These are phyloP conservation scores for Marvania coccoides DNA, from an alignment of 139 green algal genomes.

Conservation along the genomic window DNA sequence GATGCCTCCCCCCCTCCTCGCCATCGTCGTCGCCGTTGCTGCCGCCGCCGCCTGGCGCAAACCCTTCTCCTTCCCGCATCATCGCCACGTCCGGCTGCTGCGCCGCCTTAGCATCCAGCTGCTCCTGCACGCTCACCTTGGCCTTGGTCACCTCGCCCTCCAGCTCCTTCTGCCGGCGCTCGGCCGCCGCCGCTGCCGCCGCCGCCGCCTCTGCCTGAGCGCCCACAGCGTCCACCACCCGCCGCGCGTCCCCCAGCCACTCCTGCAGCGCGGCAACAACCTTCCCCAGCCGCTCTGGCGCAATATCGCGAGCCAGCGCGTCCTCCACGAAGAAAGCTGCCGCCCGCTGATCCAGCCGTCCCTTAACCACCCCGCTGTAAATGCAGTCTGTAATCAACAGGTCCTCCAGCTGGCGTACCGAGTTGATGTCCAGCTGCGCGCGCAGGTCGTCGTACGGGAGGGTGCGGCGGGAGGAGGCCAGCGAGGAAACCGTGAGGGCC, in stretches of 20 bases:
- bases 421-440: slow-evolving; percentile 52
- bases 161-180: neutral
- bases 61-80: neutral
- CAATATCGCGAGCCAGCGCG: slow-evolving; percentile 49
- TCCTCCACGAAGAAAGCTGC: slow-evolving; percentile 43
- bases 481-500: slow-evolving; percentile 59
- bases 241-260: slow-evolving; percentile 35
- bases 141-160: neutral
- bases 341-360: slow-evolving; percentile 73
- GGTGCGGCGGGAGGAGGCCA: slow-evolving; percentile 7
- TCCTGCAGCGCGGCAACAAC: slow-evolving; percentile 34
- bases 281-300: slow-evolving; percentile 29
- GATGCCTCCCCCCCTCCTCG: slow-evolving; percentile 14
- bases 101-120: too few relatives aligned
- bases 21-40: slow-evolving; percentile 5
- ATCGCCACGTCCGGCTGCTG: neutral
- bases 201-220: neutral
- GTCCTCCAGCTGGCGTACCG: slow-evolving; percentile 80
- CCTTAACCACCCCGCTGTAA: slow-evolving; percentile 57
- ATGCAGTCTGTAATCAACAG: slow-evolving; percentile 90
- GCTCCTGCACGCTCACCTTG: too few relatives aligned
- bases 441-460: slow-evolving; percentile 63
- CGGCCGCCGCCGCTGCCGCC: neutral
- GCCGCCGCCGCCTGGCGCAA: neutral
- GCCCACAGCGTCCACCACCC: slow-evolving; percentile 11